Conservation (phyloP, 306 rosid genomes). For the Begonia fuchsioides region DNA sequence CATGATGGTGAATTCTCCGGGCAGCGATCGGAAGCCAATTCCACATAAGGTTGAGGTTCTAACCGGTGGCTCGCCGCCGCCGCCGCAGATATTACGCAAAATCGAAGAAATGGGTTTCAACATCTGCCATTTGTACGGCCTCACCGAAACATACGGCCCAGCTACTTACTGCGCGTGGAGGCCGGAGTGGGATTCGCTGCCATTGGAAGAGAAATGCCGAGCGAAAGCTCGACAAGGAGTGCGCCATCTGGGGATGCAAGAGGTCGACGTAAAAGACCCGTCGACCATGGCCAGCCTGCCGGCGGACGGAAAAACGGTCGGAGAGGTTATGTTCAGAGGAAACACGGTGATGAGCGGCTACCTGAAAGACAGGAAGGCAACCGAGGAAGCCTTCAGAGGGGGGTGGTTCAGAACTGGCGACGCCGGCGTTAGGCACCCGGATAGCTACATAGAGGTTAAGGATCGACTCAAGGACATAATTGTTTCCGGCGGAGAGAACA, state of each 20-base stretch:
- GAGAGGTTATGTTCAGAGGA: constrained; percentile 74
- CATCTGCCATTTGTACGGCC: constrained; percentile 61
- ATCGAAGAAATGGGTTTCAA: constrained; percentile 73
- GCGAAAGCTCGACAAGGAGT: constrained; percentile 66
- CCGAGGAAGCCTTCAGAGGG: constrained; percentile 46
- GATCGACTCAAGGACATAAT: constrained; percentile 68
- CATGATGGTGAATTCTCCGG: constrained; percentile 56
- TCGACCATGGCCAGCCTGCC: constrained; percentile 52
- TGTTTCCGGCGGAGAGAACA: constrained; percentile 77
- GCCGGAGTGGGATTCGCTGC: constrained; percentile 56
- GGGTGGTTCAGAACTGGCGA: constrained; percentile 92
- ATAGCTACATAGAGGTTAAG: constrained; percentile 62
- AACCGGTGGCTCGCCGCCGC: constrained; percentile 77
- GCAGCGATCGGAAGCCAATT: constrained; percentile 26
- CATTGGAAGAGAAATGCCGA: constrained; percentile 25
- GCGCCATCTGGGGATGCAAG: constrained; percentile 43
- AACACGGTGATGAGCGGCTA: constrained; percentile 92
- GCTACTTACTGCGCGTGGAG: constrained; percentile 61
- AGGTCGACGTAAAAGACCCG: constrained; percentile 51
- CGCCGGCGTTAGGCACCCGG: constrained; percentile 59
- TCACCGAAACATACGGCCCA: constrained; percentile 71
- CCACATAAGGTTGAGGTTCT: constrained; percentile 40
- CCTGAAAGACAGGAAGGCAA: constrained; percentile 48
- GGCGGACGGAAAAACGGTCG: constrained; percentile 54
- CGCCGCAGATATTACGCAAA: constrained; percentile 45